phyloP scores from a whole-genome alignment of 2,329 filamentous ascomycete genomes.

The Ophiocordyceps polyrhachis-furcata region DNA sequence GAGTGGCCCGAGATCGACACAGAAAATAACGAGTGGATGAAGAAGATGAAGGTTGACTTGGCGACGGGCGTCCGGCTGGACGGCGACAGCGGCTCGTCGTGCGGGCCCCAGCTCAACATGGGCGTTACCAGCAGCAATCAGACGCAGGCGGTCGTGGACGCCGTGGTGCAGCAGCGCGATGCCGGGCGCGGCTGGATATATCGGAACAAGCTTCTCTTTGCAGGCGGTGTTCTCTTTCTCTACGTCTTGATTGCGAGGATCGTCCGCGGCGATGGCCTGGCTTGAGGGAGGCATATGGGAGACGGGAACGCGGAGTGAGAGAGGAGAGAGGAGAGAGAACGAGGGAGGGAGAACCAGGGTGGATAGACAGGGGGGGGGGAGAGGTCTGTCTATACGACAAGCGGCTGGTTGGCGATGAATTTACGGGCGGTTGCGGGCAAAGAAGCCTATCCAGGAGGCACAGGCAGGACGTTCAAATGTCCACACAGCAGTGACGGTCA shows the following conservation, averaged over 20 bases:
- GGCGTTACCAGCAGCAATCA: conserved; percentile 40
- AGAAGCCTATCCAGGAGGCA: too few species aligned
- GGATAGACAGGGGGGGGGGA: too few species aligned
- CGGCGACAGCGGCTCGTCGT: conserved; percentile 30
- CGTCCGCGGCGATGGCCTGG: conserved; percentile 30
- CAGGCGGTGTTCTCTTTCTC: conserved; percentile 50
- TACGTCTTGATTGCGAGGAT: conserved; percentile 72
- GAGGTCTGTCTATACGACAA: too few species aligned
- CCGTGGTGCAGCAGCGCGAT: conserved; percentile 54
- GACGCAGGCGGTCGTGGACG: conserved; percentile 59
- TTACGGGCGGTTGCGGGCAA: too few species aligned
- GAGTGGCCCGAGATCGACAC: conserved; percentile 83
- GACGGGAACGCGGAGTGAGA: not conserved
- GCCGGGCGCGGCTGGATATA: conserved; percentile 69
- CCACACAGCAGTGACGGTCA: too few species aligned
- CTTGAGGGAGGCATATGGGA: conserved; percentile 1
- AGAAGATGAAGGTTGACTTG: conserved; percentile 59
- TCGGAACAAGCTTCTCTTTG: conserved; percentile 59
- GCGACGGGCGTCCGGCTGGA: conserved; percentile 45
- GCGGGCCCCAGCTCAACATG: conserved; percentile 38
- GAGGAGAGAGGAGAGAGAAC: not conserved
- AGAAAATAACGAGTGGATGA: conserved; percentile 88
- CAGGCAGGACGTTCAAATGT: too few species aligned
- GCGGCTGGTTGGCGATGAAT: too few species aligned
- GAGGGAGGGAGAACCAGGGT: not conserved